phyloP scores from a whole-genome alignment of 768 basidiomycete species.

The Neoboletus magnificus region DNA sequence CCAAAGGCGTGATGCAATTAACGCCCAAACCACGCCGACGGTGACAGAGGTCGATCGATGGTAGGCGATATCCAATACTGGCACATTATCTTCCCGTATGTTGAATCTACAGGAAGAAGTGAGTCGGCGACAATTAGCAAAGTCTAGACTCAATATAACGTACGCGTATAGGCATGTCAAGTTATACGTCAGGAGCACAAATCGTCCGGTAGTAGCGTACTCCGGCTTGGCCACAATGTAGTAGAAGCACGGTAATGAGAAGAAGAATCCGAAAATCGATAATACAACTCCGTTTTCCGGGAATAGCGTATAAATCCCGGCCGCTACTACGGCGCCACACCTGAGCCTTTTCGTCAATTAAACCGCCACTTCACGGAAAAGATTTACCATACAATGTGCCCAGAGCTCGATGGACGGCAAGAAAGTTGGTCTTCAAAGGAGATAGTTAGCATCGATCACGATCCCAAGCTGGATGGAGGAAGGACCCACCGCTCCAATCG shows the following conservation, averaged over 20 bases:
- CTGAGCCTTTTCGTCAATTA: conserved; percentile 36
- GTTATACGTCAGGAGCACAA: conserved; percentile 86
- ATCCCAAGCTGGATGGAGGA: not conserved
- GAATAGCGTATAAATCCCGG: conserved; percentile 67
- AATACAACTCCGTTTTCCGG: conserved; percentile 73
- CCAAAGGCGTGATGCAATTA: conserved; percentile 84
- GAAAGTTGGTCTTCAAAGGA: conserved; percentile 68
- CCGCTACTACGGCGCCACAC: conserved; percentile 75
- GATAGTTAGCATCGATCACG: conserved; percentile 12
- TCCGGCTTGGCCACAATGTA: conserved; percentile 77
- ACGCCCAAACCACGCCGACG: conserved; percentile 85
- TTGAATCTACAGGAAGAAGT: conserved; percentile 60
- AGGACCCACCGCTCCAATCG: conserved; percentile 72
- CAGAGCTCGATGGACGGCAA: conserved; percentile 77
- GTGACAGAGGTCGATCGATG: conserved; percentile 80
- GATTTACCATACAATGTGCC: conserved; percentile 70
- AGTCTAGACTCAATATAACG: conserved; percentile 16
- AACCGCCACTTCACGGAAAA: not conserved
- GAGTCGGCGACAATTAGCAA: not conserved
- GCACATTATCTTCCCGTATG: conserved; percentile 57
- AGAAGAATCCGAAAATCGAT: conserved; percentile 82
- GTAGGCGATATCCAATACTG: conserved; percentile 66
- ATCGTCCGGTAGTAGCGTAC: conserved; percentile 71
- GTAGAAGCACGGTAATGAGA: conserved; percentile 93
- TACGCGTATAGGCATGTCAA: conserved; percentile 74